Evolutionary conservation across 495 filamentous ascomycete species (phyloP), one percentile per base, ranked within the genome.

Genomic region (Daldinia bambusicola): DNA sequence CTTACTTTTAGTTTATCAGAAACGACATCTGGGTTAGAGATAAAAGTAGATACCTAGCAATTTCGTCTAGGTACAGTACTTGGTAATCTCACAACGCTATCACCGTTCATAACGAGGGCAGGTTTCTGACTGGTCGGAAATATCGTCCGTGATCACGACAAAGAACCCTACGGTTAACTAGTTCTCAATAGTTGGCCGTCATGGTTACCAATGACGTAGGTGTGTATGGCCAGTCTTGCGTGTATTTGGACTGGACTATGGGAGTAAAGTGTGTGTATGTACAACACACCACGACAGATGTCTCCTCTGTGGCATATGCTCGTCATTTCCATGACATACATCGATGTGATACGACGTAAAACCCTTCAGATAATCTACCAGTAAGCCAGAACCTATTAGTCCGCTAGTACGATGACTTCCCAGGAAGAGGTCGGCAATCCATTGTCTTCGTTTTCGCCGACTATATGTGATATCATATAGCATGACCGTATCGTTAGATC

Each of bases 1-100:
- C 50, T 37, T 48, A 53, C 40, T 56, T 52, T 60, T 53, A 34
- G 37, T n/a, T 37, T 22, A 48, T 48, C 43, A 48, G 43, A 20
- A 31, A 50, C 22, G 31, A 9, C 16, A 20, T 50, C n/a, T 31
- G 34, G 53, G 20, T 55, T 16, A 14, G 32, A 22, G 36, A 20
- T 38, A 22, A 57, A 57, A 53, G 14, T 13, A 53, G 30, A 26
- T 26, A 26, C 26, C 26, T 26, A 26, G 26, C 26, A 3, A 1
- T 26, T 32, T 32, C 50, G 50, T 53, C 50, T 32, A 26, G 1
- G 1, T 26, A 26, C 1, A n/a, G n/a, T n/a, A n/a, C n/a, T n/a
- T n/a, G 26, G 26, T 26, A 53, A 53, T 53, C 22, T 26, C 30
- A 32, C 50, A 53, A 32, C 30, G 22, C 50, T 22, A 20, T 32